A percentile compares a stretch with the other conserved stretches of the same genome.
These are phyloP conservation scores for Tuber magnatum DNA, from an alignment of 495 filamentous ascomycete genomes.

Conservation along the genomic window DNA sequence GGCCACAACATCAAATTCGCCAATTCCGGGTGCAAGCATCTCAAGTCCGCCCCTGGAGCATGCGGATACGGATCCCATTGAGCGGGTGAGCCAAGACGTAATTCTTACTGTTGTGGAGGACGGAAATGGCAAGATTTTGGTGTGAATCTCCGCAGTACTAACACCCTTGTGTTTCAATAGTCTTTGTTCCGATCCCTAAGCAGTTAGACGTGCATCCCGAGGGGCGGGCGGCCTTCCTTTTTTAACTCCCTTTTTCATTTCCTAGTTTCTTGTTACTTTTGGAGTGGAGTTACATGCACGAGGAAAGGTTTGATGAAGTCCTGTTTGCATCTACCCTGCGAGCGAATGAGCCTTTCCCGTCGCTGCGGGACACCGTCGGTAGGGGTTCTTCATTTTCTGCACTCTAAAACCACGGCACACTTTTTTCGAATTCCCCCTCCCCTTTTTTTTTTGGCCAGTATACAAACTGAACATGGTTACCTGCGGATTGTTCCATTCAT, in stretches of 20 bases:
- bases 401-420: constrained; percentile 23
- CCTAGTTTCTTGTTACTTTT: constrained; percentile 5
- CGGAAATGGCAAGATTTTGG: not conserved
- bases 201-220: constrained; percentile 24
- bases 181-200: constrained; percentile 37
- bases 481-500: constrained; percentile 17
- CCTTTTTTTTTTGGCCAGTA: not conserved
- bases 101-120: constrained; percentile 21
- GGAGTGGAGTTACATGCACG: constrained; percentile 22
- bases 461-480: not conserved
- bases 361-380: constrained; percentile 33
- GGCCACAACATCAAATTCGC: constrained; percentile 21
- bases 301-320: constrained; percentile 18
- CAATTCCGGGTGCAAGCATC: constrained; percentile 16
- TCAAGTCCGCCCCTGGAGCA: constrained; percentile 24
- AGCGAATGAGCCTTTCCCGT: constrained; percentile 26
- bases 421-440: constrained; percentile 5
- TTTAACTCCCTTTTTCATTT: not conserved
- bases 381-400: constrained; percentile 25
- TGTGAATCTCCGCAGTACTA: not conserved
- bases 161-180: constrained; percentile 6
- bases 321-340: constrained; percentile 30
- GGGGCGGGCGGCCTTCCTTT: not conserved
- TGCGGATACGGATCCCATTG: constrained; percentile 22
- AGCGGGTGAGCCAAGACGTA: constrained; percentile 35